These are phyloP conservation scores for Penicillium coprophilum DNA, from an alignment of 495 filamentous ascomycete species.

Conservation along the genomic window DNA sequence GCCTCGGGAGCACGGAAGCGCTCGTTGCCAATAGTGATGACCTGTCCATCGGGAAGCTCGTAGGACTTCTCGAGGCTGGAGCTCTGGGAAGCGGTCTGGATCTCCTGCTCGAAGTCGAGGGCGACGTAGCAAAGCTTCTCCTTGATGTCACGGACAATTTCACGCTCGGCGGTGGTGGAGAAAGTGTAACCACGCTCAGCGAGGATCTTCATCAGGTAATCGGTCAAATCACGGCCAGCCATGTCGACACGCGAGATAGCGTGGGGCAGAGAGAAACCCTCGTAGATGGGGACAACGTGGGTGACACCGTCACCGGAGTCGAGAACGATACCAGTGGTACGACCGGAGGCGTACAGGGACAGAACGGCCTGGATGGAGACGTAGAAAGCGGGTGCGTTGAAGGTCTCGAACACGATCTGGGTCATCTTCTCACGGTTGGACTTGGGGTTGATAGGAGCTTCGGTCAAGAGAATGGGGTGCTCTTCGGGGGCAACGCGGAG, in stretches of 20 bases:
- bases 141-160: conserved; percentile 99
- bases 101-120: conserved; percentile 99
- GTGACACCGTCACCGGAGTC: conserved; percentile 99
- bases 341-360: conserved; percentile 98
- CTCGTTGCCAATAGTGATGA: conserved; percentile 99
- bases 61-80: conserved; percentile 99
- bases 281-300: conserved; percentile 99
- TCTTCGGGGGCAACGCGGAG: conserved; percentile 99
- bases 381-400: conserved; percentile 99
- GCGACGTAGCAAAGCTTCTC: conserved; percentile 99
- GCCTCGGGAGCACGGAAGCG: conserved; percentile 99
- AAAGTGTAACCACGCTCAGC: conserved; percentile 99
- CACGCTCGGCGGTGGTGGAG: conserved; percentile 99
- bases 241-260: conserved; percentile 99
- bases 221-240: conserved; percentile 98
- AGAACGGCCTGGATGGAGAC: conserved; percentile 99
- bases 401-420: conserved; percentile 99
- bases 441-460: conserved; percentile 99
- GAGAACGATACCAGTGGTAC: conserved; percentile 99
- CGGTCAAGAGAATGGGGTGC: conserved; percentile 98
- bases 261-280: conserved; percentile 99
- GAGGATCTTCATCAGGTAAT: conserved; percentile 99
- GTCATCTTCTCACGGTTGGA: conserved; percentile 99
- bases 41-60: conserved; percentile 98
- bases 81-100: conserved; percentile 98